These are phyloP conservation scores for Canavalia gladiata DNA, from an alignment of 306 rosid species.

Conservation along the genomic window DNA sequence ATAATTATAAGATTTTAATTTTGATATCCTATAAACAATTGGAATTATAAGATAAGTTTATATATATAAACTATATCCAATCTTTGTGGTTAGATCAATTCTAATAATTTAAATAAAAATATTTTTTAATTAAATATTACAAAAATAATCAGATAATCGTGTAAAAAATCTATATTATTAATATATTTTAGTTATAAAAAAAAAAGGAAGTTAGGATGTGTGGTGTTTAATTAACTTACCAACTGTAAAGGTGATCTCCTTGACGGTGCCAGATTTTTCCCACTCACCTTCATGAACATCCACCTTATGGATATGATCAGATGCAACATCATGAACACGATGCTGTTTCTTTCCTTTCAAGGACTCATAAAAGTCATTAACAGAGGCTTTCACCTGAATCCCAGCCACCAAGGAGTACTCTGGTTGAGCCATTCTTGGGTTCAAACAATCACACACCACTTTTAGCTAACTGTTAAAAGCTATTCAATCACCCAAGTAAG, in stretches of 20 bases:
- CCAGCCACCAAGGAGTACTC: neutral
- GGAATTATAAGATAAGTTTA: no score
- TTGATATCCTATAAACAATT: no score
- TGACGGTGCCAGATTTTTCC: slow-evolving; percentile 26
- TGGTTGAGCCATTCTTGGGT: slow-evolving; percentile 1
- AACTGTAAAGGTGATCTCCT: slow-evolving; percentile 18
- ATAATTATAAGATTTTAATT: no score
- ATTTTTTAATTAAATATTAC: no score
- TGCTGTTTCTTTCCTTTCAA: slow-evolving; percentile 21
- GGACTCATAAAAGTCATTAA: slow-evolving; percentile 29
- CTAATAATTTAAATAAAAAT: no score
- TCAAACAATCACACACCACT: neutral
- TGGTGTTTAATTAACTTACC: neutral
- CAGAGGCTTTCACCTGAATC: slow-evolving; percentile 26
- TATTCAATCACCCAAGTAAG: neutral
- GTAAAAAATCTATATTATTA: no score
- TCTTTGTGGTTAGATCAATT: no score
- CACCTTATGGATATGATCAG: slow-evolving; percentile 8
- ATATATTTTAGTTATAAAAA: no score
- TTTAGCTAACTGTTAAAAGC: neutral
- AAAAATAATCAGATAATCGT: no score
- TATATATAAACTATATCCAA: no score
- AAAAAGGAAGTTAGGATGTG: no score
- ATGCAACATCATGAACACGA: slow-evolving; percentile 13
- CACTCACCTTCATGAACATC: slow-evolving; percentile 40